Conservation (phyloP, 2,329 filamentous ascomycete species). For the Diaporthe australafricana region DNA sequence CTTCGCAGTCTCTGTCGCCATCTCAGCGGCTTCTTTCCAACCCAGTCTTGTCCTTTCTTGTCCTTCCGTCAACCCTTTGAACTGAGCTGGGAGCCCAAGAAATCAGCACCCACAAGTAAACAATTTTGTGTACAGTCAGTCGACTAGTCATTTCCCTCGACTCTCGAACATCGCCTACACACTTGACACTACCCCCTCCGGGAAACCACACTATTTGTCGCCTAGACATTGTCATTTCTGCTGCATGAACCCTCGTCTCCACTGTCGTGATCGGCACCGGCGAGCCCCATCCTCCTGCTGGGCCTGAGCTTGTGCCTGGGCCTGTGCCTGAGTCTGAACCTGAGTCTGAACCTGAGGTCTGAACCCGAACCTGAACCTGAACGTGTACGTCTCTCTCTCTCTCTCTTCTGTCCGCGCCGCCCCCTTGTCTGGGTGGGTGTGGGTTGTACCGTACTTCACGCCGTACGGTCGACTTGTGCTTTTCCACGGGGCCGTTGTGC, state of each 20-base stretch:
- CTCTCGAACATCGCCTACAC: slow-evolving; percentile 14
- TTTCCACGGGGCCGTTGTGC: slow-evolving; percentile 5
- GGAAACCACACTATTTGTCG: slow-evolving; percentile 25
- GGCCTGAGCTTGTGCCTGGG: not conserved
- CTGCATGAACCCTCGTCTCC: slow-evolving; percentile 24
- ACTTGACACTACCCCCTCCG: slow-evolving; percentile 19
- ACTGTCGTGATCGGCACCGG: slow-evolving; percentile 26
- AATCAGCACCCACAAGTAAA: not conserved
- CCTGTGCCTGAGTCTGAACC: not conserved
- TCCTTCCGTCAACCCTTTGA: not conserved
- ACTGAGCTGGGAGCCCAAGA: not conserved
- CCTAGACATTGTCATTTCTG: slow-evolving; percentile 30
- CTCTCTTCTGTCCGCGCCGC: not conserved
- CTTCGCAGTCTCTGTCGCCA: not conserved
- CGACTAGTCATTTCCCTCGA: slow-evolving; percentile 16
- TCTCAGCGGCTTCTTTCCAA: not conserved
- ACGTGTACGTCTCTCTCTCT: not conserved
- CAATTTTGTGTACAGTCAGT: not conserved
- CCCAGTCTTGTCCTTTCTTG: not conserved
- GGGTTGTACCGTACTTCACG: not conserved
- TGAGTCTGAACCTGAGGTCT: not conserved
- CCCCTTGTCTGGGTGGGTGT: not conserved
- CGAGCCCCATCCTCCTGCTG: not conserved
- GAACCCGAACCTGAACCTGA: not conserved
- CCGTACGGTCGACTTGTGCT: not conserved